Percentiles rank a stretch among this genome's conserved stretches.
Conservation (phyloP, 495 filamentous ascomycete species). For the Tuber borchii region DNA sequence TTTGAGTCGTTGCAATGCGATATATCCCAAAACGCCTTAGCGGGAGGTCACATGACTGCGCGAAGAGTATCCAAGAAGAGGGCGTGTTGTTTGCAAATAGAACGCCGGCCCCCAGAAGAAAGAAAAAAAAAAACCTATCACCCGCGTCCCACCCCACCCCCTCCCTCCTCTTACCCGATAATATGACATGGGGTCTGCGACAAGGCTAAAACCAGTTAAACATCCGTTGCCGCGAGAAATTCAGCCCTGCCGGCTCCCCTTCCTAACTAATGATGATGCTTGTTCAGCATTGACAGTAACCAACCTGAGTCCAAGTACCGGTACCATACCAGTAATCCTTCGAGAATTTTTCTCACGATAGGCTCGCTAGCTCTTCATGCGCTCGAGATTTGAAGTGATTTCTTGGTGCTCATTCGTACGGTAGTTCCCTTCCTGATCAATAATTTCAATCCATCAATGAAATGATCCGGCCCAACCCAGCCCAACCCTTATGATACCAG, state of each 20-base stretch:
- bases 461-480: not conserved
- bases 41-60: slow-evolving; percentile 36
- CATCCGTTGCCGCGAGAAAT: slow-evolving; percentile 29
- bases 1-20: not conserved
- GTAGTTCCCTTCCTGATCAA: not conserved
- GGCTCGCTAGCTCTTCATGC: slow-evolving; percentile 10
- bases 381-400: not conserved
- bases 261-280: not conserved
- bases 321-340: not conserved
- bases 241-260: slow-evolving; percentile 29
- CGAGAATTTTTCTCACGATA: slow-evolving; percentile 15
- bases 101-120: slow-evolving; percentile 18
- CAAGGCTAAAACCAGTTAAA: slow-evolving; percentile 35
- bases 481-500: not conserved
- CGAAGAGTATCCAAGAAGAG: slow-evolving; percentile 31
- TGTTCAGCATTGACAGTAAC: not conserved
- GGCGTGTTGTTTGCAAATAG: slow-evolving; percentile 40
- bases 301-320: not conserved
- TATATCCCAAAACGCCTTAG: slow-evolving; percentile 8
- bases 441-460: not conserved
- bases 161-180: slow-evolving; percentile 3
- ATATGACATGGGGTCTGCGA: slow-evolving; percentile 26
- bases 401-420: not conserved
- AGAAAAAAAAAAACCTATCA: slow-evolving; percentile 10
- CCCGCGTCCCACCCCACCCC: slow-evolving; percentile 15